Evolutionary conservation across 495 filamentous ascomycete species (phyloP).

Genomic region (Immersiella caudata): DNA sequence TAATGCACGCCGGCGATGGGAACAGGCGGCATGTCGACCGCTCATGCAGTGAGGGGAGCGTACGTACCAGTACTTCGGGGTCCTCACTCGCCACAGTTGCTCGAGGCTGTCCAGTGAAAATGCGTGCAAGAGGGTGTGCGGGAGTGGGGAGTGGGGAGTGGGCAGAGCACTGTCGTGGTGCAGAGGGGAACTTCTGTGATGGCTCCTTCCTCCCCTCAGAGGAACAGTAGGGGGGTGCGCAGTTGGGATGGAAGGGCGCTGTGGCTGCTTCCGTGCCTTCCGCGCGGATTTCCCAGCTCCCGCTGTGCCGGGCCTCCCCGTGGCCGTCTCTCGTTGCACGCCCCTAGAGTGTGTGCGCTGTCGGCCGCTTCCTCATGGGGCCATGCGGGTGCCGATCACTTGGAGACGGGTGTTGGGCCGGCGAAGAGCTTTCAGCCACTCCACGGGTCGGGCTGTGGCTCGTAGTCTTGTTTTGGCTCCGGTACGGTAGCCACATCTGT

Average conservation of each 20-base stretch:
- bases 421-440: constrained; percentile 3
- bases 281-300: constrained; percentile 18
- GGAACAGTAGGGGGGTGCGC: neutral
- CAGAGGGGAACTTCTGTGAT: neutral
- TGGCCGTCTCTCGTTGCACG: constrained; percentile 5
- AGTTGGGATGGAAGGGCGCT: neutral
- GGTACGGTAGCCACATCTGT: neutral
- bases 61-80: constrained; percentile 17
- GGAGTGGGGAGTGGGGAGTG: constrained; percentile 1
- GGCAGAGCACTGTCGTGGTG: neutral
- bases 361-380: constrained; percentile 8
- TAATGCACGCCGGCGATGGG: neutral
- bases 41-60: neutral
- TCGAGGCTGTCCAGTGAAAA: neutral
- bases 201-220: constrained; percentile 5
- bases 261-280: neutral
- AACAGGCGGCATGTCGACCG: neutral
- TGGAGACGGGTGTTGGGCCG: neutral
- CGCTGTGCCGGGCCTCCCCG: constrained; percentile 15
- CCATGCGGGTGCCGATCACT: constrained; percentile 17
- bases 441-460: neutral
- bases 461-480: neutral
- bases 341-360: neutral
- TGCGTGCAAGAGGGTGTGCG: neutral
- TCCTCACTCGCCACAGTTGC: constrained; percentile 21